Conservation (phyloP, 225 moss, liverwort and hornwort genomes). For the Thuidium tamariscinum region DNA sequence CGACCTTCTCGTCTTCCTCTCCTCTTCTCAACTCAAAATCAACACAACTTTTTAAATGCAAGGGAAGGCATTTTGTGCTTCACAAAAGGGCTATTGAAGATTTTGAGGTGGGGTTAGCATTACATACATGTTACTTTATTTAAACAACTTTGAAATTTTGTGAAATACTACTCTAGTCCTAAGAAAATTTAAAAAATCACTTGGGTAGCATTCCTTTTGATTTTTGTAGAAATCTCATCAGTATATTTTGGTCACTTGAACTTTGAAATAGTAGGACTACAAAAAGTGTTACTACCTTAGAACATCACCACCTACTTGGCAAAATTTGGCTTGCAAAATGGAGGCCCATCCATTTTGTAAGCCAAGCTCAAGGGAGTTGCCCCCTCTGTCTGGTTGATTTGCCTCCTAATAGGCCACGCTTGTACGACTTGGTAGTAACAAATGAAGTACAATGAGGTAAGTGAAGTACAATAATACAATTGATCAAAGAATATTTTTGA, state of each 20-base stretch:
- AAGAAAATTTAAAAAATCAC: rapidly evolving
- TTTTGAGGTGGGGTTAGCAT: no score
- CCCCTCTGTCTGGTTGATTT: no score
- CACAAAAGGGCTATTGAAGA: no score
- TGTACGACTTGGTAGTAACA: no score
- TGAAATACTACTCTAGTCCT: rapidly evolving
- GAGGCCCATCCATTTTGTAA: no score
- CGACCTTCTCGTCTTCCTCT: not conserved
- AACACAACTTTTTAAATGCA: not conserved
- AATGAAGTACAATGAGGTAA: no score
- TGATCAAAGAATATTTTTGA: no score
- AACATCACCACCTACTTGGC: no score
- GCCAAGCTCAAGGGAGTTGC: no score
- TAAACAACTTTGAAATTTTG: not conserved
- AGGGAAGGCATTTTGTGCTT: not conserved
- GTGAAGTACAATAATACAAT: no score
- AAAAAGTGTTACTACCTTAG: not conserved
- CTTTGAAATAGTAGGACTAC: rapidly evolving
- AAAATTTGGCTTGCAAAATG: no score
- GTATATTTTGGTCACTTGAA: not conserved
- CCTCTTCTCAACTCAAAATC: not conserved
- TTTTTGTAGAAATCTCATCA: rapidly evolving
- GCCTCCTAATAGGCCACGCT: no score
- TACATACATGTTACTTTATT: rapidly evolving
- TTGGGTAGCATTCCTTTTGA: rapidly evolving